Evolutionary conservation across 768 basidiomycete species (phyloP).

Genomic region (Kwoniella botswanensis): DNA sequence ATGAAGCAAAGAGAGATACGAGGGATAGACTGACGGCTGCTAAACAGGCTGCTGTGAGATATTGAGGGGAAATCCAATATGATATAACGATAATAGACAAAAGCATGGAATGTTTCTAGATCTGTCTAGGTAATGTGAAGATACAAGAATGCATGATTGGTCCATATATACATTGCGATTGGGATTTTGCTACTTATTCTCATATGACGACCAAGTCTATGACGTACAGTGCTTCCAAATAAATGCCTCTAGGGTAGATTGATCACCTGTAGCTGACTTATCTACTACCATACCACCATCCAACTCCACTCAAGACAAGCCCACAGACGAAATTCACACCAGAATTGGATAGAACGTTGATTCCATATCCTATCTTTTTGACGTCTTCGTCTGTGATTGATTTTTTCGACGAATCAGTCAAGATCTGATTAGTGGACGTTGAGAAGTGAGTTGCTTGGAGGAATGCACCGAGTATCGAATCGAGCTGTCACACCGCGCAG

Average conservation of each 20-base stretch:
- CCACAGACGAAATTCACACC: constrained; percentile 64
- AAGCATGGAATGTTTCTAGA: neutral
- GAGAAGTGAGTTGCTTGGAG: constrained; percentile 81
- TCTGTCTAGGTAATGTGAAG: too few species aligned
- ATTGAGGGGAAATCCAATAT: constrained; percentile 11
- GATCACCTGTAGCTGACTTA: neutral
- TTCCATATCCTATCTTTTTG: constrained; percentile 67
- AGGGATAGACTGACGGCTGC: constrained; percentile 28
- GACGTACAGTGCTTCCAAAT: too few species aligned
- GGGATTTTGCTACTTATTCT: too few species aligned
- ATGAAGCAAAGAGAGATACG: constrained; percentile 22
- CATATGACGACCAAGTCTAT: too few species aligned
- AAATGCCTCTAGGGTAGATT: too few species aligned
- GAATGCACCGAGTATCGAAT: constrained; percentile 85
- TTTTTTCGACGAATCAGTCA: constrained; percentile 65
- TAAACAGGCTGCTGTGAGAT: constrained; percentile 34
- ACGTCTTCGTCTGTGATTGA: constrained; percentile 54
- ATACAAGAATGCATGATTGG: constrained; percentile 3
- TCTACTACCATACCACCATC: constrained; percentile 32
- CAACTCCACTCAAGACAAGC: constrained; percentile 32
- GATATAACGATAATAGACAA: constrained; percentile 7
- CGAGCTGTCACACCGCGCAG: constrained; percentile 63
- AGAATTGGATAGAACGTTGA: constrained; percentile 78
- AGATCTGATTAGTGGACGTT: constrained; percentile 65
- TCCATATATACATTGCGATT: neutral